These are phyloP conservation scores for Lagerstroemia fauriei DNA, from an alignment of 441 rosid genomes.

Conservation along the genomic window DNA sequence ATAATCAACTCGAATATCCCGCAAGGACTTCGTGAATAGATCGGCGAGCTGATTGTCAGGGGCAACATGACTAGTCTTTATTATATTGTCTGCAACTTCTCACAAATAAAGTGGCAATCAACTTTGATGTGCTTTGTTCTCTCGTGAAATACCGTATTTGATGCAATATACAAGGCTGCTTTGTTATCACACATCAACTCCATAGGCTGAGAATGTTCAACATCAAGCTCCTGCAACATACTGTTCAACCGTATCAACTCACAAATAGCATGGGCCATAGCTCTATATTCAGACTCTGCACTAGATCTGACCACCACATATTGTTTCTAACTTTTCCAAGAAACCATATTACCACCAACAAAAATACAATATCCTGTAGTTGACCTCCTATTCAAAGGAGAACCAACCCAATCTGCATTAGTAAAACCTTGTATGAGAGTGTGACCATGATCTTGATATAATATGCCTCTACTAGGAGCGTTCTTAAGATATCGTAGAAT, in stretches of 20 bases:
- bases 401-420: neutral
- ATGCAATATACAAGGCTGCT: no score
- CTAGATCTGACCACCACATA: neutral
- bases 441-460: neutral
- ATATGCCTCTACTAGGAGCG: neutral
- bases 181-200: neutral
- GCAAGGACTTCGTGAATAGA: no score
- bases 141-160: no score
- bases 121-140: no score
- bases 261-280: neutral
- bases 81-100: no score
- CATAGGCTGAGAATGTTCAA: neutral
- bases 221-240: neutral
- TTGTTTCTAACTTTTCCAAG: neutral
- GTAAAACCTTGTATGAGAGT: neutral
- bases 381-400: neutral
- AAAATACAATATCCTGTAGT: neutral
- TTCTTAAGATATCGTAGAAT: neutral
- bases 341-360: neutral
- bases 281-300: conserved; percentile 11
- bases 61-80: no score
- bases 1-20: no score
- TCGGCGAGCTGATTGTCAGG: no score
- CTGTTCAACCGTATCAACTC: neutral
- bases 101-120: no score